These are phyloP conservation scores for Nannizziopsis barbatae DNA, from an alignment of 2,329 filamentous ascomycete species.

Conservation along the genomic window DNA sequence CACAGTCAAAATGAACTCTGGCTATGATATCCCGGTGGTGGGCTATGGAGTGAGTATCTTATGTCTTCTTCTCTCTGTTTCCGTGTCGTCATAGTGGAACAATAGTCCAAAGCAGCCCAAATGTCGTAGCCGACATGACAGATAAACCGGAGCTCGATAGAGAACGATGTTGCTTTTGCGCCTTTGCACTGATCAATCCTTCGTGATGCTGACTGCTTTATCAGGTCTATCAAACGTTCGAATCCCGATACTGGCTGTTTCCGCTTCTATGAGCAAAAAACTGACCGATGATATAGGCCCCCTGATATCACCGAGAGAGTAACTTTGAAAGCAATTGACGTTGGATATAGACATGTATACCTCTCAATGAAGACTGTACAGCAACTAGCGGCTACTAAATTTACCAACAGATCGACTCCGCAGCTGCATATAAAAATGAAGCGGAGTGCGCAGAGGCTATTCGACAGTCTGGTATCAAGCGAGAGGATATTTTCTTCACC, in stretches of 20 bases:
- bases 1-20: slow-evolving; percentile 43
- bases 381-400: slow-evolving; percentile 9
- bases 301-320: slow-evolving; percentile 48
- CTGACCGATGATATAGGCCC: slow-evolving; percentile 34
- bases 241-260: neutral
- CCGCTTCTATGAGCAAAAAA: neutral
- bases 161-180: no score
- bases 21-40: slow-evolving; percentile 50
- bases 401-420: slow-evolving; percentile 44
- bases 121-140: no score
- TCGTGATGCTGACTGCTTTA: slow-evolving; percentile 11
- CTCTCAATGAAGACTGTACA: neutral
- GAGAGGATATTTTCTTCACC: slow-evolving; percentile 51
- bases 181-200: no score
- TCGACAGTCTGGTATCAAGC: slow-evolving; percentile 40
- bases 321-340: slow-evolving; percentile 44
- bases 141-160: no score
- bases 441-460: slow-evolving; percentile 44
- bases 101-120: no score
- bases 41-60: slow-evolving; percentile 35
- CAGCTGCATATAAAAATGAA: slow-evolving; percentile 49
- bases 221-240: slow-evolving; percentile 34
- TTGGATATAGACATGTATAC: slow-evolving; percentile 47
- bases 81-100: neutral
- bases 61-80: neutral